phyloP scores from a whole-genome alignment of 2,329 filamentous ascomycete genomes.

The Ophiocordyceps sinensis region DNA sequence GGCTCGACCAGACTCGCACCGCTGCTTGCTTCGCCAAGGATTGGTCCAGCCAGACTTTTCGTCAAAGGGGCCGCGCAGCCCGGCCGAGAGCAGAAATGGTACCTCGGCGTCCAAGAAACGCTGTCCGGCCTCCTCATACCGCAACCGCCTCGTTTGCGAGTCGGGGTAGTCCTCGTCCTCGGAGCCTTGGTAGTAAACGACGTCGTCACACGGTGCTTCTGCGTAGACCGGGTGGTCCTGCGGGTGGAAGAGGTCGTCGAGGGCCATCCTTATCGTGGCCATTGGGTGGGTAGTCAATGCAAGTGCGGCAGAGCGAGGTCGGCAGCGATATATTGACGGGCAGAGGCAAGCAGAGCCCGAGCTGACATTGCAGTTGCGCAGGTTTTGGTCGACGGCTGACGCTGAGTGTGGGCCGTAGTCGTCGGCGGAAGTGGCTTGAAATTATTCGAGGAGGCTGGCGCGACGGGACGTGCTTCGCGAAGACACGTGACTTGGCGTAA shows the following conservation, averaged over 20 bases:
- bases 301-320: too few species aligned
- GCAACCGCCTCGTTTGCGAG: constrained; percentile 29
- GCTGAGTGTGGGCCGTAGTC: not conserved
- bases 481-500: constrained; percentile 22
- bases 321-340: too few species aligned
- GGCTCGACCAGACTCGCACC: not conserved
- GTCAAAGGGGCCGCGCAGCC: constrained; percentile 47
- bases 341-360: too few species aligned
- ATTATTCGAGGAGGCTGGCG: not conserved
- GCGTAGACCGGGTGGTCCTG: constrained; percentile 24
- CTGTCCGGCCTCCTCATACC: constrained; percentile 45
- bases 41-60: constrained; percentile 15
- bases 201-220: constrained; percentile 30
- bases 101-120: constrained; percentile 41
- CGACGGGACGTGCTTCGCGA: constrained; percentile 17
- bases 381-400: not conserved
- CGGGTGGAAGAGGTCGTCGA: not conserved
- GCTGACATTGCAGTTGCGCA: too few species aligned
- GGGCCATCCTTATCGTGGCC: not conserved
- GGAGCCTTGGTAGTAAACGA: constrained; percentile 39
- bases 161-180: constrained; percentile 40
- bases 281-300: too few species aligned
- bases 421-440: not conserved
- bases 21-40: constrained; percentile 13
- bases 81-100: constrained; percentile 44